Base-by-base conservation (phyloP, 1,284 basidiomycete genomes). In the Anthracocystis panici-leucophaei region DNA sequence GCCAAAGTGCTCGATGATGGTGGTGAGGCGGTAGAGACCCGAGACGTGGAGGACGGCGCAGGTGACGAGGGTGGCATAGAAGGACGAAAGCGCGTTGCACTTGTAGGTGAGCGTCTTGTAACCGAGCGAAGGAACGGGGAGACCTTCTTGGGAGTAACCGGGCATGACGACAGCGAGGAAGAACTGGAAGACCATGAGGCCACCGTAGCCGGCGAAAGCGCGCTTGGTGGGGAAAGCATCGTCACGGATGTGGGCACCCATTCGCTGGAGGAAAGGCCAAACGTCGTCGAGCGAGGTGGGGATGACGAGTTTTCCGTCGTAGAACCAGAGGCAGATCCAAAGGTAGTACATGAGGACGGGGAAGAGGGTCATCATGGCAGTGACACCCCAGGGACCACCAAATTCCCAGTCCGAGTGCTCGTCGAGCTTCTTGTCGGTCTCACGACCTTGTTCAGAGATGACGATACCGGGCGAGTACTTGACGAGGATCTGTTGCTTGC, bases 301-400 rank as follows among this genome's bases (percentile, higher is more conserved):
- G 77, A 89, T 87, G n/a, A 93, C 90, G 45, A 97, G 88, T 79
- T 89, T 88, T 57, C 96, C 96, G 77, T 97, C 92, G 85, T 98
- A 95, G 87, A 95, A 97, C 90, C 93, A 95, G 42, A 98, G 89
- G 65, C 97, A 99, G 78, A 95, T 94, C 93, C 94, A 98, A 77
- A 99, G 90, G 87, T 99, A 99, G 87, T 98, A 98, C 95, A 95
- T 94, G 72, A 93, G 88, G 41, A 91, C 86, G 0, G 96, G 96
- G 86, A 99, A 99, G 57, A 92, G 91, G 31, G 91, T 89, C 92
- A 99, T 99, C 88, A 99, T 98, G 31, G 92, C 92, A 11, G 91
- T 87, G 45, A 95, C 94, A 51, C 97, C 96, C 87, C 89, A 88
- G 46, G 96, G 95, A 9, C 96, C 96, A 77, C 96, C 97, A 82